Evolutionary conservation across 768 basidiomycete genomes (phyloP), one percentile per base, ranked within the genome.

Genomic region (Panus rudis): DNA sequence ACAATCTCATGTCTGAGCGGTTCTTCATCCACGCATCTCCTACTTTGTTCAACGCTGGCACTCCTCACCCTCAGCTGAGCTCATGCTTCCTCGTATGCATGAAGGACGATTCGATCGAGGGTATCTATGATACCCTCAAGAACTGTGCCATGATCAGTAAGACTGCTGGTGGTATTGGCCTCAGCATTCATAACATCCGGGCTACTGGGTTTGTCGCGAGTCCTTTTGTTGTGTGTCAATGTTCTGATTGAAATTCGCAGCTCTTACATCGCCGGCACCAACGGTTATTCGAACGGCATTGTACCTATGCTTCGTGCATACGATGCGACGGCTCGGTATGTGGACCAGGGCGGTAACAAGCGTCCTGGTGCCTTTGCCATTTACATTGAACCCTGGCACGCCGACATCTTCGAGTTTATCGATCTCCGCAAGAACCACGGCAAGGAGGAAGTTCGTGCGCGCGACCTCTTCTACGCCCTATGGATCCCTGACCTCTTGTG

Each of bases 91-190:
- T 99, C 44, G 84, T 99, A 37, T 84, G 83, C 59, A 98, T 98
- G 96, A 92, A 92, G 65, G 92, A 97, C 16, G 96, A 98, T 63
- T 94, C 91, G 3, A 98, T 98, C 46, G 96, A 99, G 53, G 96
- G 96, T 16, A 98, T 99, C 65, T 99, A 98, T 62, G 94, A 98
- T 55, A 98, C 96, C 1, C 73, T 99, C 53, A 98, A 97, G 73
- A 89, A 79, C 49, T 98, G 96, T 59, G 96, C 96, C 4, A 89
- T 97, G 87, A 99, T 99, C 63, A 94, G 92, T 60, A 98, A 99
- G 73, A 96, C 92, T 4, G 96, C 96, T 20, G 96, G 96, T 55
- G 96, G 96, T 41, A 97, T 98, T 60, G 96, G 96, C 40, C 67
- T 99, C 48, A 90, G 74, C 64, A 96, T 99, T 50, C 92, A 97